Percentiles rank a stretch among this genome's conserved stretches.
Conservation (phyloP, 495 filamentous ascomycete genomes). For the Penicillium coffeae region DNA sequence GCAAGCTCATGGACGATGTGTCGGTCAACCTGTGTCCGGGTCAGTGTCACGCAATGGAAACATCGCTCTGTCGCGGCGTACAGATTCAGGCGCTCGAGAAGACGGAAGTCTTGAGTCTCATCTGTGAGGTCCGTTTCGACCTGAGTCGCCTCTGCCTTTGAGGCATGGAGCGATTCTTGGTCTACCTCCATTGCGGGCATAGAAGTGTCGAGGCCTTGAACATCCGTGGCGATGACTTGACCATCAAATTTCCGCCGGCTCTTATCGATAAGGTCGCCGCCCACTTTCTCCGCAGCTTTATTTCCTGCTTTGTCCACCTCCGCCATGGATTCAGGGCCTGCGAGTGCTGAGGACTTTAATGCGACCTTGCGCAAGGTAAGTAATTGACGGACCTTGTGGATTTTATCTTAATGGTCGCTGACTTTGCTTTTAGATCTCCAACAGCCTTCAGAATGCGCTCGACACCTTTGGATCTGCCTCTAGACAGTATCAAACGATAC, state of each 20-base stretch:
- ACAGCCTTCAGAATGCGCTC: constrained; percentile 39
- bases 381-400: neutral
- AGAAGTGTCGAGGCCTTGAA: neutral
- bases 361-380: constrained; percentile 30
- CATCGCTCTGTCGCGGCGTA: constrained; percentile 20
- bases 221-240: neutral
- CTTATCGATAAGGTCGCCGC: constrained; percentile 24
- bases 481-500: constrained; percentile 33
- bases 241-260: constrained; percentile 4
- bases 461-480: constrained; percentile 40
- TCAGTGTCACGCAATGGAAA: neutral
- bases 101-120: constrained; percentile 84
- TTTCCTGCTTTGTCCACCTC: neutral
- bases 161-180: constrained; percentile 38
- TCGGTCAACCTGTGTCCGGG: constrained; percentile 25
- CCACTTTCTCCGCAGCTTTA: neutral
- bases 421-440: constrained; percentile 31
- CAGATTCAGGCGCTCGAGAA: constrained; percentile 59
- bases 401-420: neutral
- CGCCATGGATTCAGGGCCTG: constrained; percentile 2
- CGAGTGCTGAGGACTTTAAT: constrained; percentile 21
- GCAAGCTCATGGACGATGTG: constrained; percentile 45
- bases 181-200: constrained; percentile 46
- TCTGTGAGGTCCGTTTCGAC: constrained; percentile 68
- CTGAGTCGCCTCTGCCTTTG: constrained; percentile 26